Conservation (phyloP, 2,329 filamentous ascomycete species). For the Fusarium sp. region DNA sequence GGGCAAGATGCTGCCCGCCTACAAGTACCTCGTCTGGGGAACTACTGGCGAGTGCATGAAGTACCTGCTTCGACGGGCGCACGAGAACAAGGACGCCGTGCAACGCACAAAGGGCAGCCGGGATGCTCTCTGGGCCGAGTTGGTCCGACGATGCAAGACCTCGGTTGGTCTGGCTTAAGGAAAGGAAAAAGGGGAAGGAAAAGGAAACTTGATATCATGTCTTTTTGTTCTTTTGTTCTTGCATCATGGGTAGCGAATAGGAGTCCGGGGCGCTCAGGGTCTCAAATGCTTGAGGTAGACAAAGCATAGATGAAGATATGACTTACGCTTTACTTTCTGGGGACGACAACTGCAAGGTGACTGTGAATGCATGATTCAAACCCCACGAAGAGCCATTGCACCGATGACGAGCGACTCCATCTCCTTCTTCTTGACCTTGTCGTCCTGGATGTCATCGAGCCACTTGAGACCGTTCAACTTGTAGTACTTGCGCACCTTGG, state of each 20-base stretch:
- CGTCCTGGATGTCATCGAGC: constrained; percentile 63
- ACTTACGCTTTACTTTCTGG: constrained; percentile 46
- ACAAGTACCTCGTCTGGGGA: constrained; percentile 81
- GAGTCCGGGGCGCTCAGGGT: constrained; percentile 48
- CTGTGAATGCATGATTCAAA: constrained; percentile 41
- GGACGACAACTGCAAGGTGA: constrained; percentile 10
- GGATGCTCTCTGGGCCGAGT: constrained; percentile 74
- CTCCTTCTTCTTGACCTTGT: constrained; percentile 64
- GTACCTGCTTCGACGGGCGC: constrained; percentile 75
- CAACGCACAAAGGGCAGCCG: constrained; percentile 74
- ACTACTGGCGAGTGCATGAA: constrained; percentile 87
- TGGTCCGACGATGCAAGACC: constrained; percentile 69
- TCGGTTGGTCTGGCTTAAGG: constrained; percentile 56
- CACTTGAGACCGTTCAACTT: constrained; percentile 79
- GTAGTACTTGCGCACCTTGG: constrained; percentile 86
- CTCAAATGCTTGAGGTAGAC: constrained; percentile 46
- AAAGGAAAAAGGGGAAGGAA: constrained; percentile 27
- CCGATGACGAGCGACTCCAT: constrained; percentile 81
- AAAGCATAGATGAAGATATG: constrained; percentile 48
- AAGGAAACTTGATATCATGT: constrained; percentile 41
- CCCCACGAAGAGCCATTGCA: constrained; percentile 76
- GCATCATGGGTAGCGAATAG: constrained; percentile 51
- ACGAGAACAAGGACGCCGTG: constrained; percentile 83
- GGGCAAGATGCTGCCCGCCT: constrained; percentile 68
- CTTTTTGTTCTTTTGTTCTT: constrained; percentile 42